These are phyloP conservation scores for Penicillium psychrofluorescens DNA, from an alignment of 495 filamentous ascomycete species.

Conservation along the genomic window DNA sequence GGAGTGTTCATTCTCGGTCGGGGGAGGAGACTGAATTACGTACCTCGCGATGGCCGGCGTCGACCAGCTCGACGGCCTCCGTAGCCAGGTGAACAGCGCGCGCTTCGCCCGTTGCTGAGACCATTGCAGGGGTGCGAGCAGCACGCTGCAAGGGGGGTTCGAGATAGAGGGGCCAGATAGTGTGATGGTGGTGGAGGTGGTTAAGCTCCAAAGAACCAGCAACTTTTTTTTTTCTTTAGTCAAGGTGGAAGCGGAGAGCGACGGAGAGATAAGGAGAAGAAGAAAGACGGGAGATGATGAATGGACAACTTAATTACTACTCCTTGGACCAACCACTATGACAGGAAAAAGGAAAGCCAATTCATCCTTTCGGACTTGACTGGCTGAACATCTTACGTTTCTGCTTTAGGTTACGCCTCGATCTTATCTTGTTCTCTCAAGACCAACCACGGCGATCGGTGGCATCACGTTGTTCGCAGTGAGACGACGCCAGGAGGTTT, in stretches of 20 bases:
- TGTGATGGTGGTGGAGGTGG: not conserved
- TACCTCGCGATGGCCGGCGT: slow-evolving; percentile 44
- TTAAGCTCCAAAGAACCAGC: not conserved
- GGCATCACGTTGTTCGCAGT: slow-evolving; percentile 18
- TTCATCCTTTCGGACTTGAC: no score
- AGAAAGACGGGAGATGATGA: slow-evolving; percentile 9
- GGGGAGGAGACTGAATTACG: not conserved
- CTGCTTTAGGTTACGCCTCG: not conserved
- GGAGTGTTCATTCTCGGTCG: no score
- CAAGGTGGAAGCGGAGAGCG: not conserved
- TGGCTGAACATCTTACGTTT: no score
- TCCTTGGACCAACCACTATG: no score
- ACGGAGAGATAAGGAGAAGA: slow-evolving; percentile 3
- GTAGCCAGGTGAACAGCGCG: slow-evolving; percentile 42
- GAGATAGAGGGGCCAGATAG: slow-evolving; percentile 1
- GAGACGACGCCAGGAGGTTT: no score
- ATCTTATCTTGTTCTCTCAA: slow-evolving; percentile 16
- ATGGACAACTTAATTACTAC: not conserved
- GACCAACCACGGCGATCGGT: slow-evolving; percentile 26
- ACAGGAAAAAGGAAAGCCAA: no score
- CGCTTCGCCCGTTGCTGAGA: slow-evolving; percentile 38
- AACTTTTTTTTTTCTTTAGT: slow-evolving; percentile 6
- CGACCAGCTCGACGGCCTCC: slow-evolving; percentile 44
- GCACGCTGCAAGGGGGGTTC: slow-evolving; percentile 6
- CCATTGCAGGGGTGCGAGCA: slow-evolving; percentile 36